Evolutionary conservation across 768 basidiomycete genomes (phyloP).

Genomic region (Podaxis sp.): DNA sequence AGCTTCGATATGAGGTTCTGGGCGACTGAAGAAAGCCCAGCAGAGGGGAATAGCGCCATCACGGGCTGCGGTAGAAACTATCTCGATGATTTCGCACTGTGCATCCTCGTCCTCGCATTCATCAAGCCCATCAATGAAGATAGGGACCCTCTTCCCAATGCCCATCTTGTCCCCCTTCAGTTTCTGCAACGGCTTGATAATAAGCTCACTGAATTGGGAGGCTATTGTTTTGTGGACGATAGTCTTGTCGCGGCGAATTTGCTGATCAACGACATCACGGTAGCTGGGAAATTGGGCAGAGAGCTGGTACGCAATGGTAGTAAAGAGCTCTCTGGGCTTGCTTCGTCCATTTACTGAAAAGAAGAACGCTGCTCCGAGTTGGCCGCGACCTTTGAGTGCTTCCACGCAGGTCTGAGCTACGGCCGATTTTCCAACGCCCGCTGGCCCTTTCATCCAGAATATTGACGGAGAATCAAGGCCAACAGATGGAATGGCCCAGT

Average conservation of each 20-base stretch:
- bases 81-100: neutral
- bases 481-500: neutral
- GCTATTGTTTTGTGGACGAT: neutral
- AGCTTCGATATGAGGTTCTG: neutral
- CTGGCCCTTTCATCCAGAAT: neutral
- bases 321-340: neutral
- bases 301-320: conserved; percentile 8
- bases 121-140: neutral
- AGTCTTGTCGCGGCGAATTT: neutral
- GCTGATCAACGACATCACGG: neutral
- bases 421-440: neutral
- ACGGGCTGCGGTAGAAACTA: neutral
- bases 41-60: neutral
- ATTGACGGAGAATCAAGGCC: neutral
- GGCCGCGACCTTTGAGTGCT: neutral
- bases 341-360: neutral
- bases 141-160: neutral
- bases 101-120: neutral
- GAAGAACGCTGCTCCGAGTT: neutral
- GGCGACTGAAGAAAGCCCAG: conserved; percentile 4
- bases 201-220: neutral
- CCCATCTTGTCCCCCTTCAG: neutral
- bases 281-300: neutral
- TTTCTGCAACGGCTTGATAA: neutral
- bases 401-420: conserved; percentile 1